Base-by-base conservation (phyloP, 108 stramenopile genomes). In the Schizochytrium sp. region DNA sequence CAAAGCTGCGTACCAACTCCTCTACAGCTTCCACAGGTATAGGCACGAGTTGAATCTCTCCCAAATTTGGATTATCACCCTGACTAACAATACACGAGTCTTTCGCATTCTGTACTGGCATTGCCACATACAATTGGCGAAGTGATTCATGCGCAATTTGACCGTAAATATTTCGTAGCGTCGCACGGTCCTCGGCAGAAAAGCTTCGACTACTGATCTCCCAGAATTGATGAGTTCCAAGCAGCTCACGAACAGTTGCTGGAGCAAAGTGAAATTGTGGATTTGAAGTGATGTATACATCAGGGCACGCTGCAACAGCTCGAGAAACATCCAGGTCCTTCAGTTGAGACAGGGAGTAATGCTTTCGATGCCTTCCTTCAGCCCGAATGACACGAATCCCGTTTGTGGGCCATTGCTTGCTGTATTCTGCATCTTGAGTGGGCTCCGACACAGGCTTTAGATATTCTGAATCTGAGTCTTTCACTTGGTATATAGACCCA, bases 131-230 rank as follows among this genome's bases (percentile, higher is more conserved):
- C 0, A 83, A 40, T 15, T 83, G 76, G 2, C 5, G 15, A 47
- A 83, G 40, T 5, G 76, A 46, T n/a, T 83, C 53, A 83, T 83
- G 76, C 10, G 76, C 76, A 38, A 83, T 53, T 55, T 83, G 10
- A 2, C 76, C 76, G 47, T 47, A 83, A 10, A 55, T 0, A 40
- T 40, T 55, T 0, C 76, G 76, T 8, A 83, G 0, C 0, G 45
- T 40, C 47, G 76, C 53, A 10, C 76, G 47, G 47, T 83, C 76
- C 47, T 83, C 53, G 4, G 76, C 76, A 83, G 76, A 83, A 50
- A 83, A 83, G 47, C 47, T 55, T n/a, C 1, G 8, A 28, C 50
- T 10, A 42, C 53, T 83, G 28, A 83, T 10, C 55, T 7, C 76
- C 10, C 19, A 10, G 28, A 83, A 2, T 10, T 12, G 45, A 46